Evolutionary conservation across 2,329 filamentous ascomycete genomes (phyloP).

Genomic region (Emergomyces orientalis): DNA sequence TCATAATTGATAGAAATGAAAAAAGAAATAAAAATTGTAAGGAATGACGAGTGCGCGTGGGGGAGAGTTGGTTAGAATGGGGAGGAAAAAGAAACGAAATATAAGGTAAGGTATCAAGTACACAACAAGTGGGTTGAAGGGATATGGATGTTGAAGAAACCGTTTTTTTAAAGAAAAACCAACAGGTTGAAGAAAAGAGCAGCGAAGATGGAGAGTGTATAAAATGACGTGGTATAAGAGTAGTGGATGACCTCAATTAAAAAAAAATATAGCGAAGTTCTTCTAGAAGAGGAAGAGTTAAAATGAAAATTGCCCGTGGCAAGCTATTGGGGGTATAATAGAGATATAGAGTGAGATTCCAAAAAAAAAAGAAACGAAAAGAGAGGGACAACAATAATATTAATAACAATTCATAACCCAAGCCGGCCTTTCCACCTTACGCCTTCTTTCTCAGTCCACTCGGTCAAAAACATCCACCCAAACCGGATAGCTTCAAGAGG

Average conservation of each 20-base stretch:
- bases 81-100: neutral
- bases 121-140: neutral
- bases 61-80: neutral
- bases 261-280: neutral
- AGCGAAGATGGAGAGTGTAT: neutral
- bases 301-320: neutral
- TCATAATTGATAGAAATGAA: neutral
- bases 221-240: neutral
- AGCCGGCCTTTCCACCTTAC: slow-evolving; percentile 37
- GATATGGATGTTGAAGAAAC: neutral
- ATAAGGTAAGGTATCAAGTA: neutral
- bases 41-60: neutral
- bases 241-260: neutral
- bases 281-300: neutral
- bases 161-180: no score
- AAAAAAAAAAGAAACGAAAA: neutral
- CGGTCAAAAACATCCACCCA: slow-evolving; percentile 35
- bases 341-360: neutral
- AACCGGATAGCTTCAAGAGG: slow-evolving; percentile 40
- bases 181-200: neutral
- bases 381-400: neutral
- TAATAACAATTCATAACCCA: slow-evolving; percentile 25
- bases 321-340: neutral
- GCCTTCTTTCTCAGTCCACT: slow-evolving; percentile 40
- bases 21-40: neutral